A percentile compares a stretch with the other conserved stretches of the same genome.
These are phyloP conservation scores for Pilasporangium apinafurcum DNA, from an alignment of 352 stramenopile species.

Conservation along the genomic window DNA sequence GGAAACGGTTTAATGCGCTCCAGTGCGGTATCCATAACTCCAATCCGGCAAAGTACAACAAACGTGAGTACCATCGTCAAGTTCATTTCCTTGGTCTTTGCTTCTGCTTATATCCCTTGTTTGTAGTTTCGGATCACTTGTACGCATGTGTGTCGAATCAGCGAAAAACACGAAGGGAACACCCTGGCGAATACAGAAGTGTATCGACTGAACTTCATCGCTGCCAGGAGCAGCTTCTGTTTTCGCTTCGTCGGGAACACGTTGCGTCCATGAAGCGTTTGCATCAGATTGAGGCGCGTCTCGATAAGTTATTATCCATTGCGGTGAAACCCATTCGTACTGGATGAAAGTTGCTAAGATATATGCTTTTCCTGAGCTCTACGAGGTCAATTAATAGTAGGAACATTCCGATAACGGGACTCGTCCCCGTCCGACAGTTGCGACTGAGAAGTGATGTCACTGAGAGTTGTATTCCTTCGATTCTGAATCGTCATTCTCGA, in stretches of 20 bases:
- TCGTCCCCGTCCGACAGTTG: neutral
- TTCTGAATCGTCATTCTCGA: slow-evolving; percentile 50
- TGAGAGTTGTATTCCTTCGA: slow-evolving; percentile 13
- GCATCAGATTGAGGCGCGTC: slow-evolving; percentile 25
- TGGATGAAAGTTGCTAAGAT: too few relatives aligned
- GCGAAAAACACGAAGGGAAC: slow-evolving; percentile 37
- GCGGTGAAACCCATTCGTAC: too few relatives aligned
- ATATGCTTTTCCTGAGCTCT: slow-evolving; percentile 12
- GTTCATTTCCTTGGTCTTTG: neutral
- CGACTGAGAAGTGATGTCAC: neutral
- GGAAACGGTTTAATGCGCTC: slow-evolving; percentile 20
- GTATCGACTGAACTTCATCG: slow-evolving; percentile 30
- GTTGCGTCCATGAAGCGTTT: slow-evolving; percentile 28
- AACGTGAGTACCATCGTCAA: slow-evolving; percentile 12
- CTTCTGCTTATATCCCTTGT: neutral
- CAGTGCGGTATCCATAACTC: neutral
- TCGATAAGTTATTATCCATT: slow-evolving; percentile 32
- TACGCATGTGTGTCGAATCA: slow-evolving; percentile 33
- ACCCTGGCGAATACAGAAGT: slow-evolving; percentile 32
- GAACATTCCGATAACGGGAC: too few relatives aligned
- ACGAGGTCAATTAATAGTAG: slow-evolving; percentile 10
- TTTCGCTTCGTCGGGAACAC: slow-evolving; percentile 38
- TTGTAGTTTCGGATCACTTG: slow-evolving; percentile 15
- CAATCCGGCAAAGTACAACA: slow-evolving; percentile 4
- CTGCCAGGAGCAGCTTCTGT: slow-evolving; percentile 37